Evolutionary conservation across 2,329 filamentous ascomycete species (phyloP).

Genomic region (Ilyonectria mors-panacis): DNA sequence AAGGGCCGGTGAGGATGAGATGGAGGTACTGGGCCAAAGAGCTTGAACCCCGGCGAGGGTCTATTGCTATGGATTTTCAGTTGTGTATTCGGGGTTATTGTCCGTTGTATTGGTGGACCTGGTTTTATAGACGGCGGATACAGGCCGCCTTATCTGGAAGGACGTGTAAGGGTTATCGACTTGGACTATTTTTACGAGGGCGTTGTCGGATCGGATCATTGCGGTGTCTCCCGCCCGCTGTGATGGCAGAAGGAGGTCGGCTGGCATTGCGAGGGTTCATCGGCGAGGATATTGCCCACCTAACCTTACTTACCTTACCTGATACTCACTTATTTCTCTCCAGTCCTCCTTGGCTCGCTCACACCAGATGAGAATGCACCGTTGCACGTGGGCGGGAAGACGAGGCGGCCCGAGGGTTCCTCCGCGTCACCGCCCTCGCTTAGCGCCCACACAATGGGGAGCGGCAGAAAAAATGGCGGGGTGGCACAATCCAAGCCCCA

Average conservation of each 20-base stretch:
- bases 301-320: slow-evolving; percentile 1
- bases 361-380: slow-evolving; percentile 3
- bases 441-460: slow-evolving; percentile 57
- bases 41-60: slow-evolving; percentile 1
- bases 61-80: slow-evolving; percentile 5
- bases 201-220: slow-evolving; percentile 22
- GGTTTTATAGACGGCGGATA: slow-evolving; percentile 27
- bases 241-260: slow-evolving; percentile 20
- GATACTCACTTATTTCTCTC: background rate
- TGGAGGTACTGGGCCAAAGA: slow-evolving; percentile 11
- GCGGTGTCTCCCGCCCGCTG: slow-evolving; percentile 16
- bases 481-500: slow-evolving; percentile 52
- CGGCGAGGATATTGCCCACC: slow-evolving; percentile 8
- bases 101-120: slow-evolving; percentile 21
- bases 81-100: slow-evolving; percentile 13
- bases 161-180: slow-evolving; percentile 25
- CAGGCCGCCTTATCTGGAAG: slow-evolving; percentile 20
- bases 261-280: slow-evolving; percentile 13
- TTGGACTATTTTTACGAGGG: slow-evolving; percentile 29
- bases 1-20: slow-evolving; percentile 32
- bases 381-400: slow-evolving; percentile 8
- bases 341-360: background rate
- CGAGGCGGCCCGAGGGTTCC: slow-evolving; percentile 31
- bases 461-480: slow-evolving; percentile 59
- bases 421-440: slow-evolving; percentile 57